Evolutionary conservation across 106 monocot genomes (phyloP), one percentile per base, ranked within the genome.

Genomic region (Vanilla planifolia): DNA sequence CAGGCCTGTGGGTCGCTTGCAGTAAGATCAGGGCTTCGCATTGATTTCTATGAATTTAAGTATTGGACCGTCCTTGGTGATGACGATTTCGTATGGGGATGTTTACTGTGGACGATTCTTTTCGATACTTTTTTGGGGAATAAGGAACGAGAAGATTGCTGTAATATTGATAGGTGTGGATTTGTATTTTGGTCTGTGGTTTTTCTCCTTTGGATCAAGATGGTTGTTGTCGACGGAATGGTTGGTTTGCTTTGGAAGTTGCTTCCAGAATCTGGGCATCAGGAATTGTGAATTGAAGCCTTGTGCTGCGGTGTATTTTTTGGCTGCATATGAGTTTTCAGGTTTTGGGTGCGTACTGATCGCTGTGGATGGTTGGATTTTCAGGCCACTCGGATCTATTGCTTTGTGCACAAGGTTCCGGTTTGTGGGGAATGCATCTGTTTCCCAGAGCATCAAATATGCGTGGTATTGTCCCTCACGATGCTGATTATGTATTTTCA

Each of bases 401-500:
- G 94, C 80, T 95, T 95, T 26, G 89, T 95, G 65, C 89, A 95
- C 76, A 86, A 86, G 72, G 94, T 83, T 52, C 85, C 89, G 21
- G 89, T 95, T 16, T 95, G 89, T 42, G 94, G 94, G 35, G 94
- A 95, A 61, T 95, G 94, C 78, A 84, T 89, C 5, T 95, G 94
- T 64, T 83, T 78, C 50, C 75, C 83, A 8, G 94, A 95, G 64
- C 94, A 95, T 42, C 80, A 84, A 57, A 68, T 89, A 64, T 95
- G 94, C 41, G 94, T 89, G 89, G 94, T 95, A 80, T 71, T 20
- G 6, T 63, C 32, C 69, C 30, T 53, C 7, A 30, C 17, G 16
- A 53, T 53, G 52, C 29, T 30, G 27, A 4, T 30, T 27, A 13
- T 30, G 3, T 30, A 15, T 9, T 53, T 15, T 29, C 15, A 17